Conservation (phyloP, 1,284 basidiomycete species). For the Malassezia arunalokei region DNA sequence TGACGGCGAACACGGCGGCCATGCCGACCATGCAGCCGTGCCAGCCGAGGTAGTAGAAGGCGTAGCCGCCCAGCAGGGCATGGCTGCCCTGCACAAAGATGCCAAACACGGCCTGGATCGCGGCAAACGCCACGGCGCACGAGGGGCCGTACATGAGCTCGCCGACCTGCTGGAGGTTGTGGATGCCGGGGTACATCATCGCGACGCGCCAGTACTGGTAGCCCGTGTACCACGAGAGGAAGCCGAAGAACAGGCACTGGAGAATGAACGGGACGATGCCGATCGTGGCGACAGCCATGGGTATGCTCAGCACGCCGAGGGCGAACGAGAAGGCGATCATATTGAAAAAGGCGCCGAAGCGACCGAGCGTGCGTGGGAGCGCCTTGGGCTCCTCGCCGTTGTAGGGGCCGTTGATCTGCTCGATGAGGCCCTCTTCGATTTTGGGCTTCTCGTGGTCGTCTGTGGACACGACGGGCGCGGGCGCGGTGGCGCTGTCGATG, state of each 20-base stretch:
- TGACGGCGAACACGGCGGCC: constrained; percentile 26
- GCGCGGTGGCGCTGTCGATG: neutral
- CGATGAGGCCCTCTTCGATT: neutral
- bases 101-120: constrained; percentile 24
- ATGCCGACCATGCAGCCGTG: constrained; percentile 26
- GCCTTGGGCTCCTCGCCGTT: constrained; percentile 1
- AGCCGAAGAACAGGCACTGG: constrained; percentile 25
- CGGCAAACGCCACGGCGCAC: constrained; percentile 21
- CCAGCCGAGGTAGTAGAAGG: constrained; percentile 30
- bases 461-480: neutral
- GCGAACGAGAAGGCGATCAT: constrained; percentile 33
- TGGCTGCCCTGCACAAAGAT: constrained; percentile 35
- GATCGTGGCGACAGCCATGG: constrained; percentile 26
- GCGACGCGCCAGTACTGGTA: constrained; percentile 28
- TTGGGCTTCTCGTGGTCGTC: neutral
- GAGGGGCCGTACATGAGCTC: constrained; percentile 29
- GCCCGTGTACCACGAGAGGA: constrained; percentile 27
- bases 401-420: constrained; percentile 10
- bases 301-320: constrained; percentile 32
- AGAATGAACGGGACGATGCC: constrained; percentile 33
- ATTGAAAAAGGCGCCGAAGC: constrained; percentile 32
- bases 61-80: constrained; percentile 29
- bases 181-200: constrained; percentile 31
- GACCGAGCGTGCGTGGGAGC: constrained; percentile 20
- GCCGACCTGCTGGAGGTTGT: constrained; percentile 33